Percentiles rank a stretch among this genome's conserved stretches.
Conservation (phyloP, 2,329 filamentous ascomycete species). For the Neonectria punicea region DNA sequence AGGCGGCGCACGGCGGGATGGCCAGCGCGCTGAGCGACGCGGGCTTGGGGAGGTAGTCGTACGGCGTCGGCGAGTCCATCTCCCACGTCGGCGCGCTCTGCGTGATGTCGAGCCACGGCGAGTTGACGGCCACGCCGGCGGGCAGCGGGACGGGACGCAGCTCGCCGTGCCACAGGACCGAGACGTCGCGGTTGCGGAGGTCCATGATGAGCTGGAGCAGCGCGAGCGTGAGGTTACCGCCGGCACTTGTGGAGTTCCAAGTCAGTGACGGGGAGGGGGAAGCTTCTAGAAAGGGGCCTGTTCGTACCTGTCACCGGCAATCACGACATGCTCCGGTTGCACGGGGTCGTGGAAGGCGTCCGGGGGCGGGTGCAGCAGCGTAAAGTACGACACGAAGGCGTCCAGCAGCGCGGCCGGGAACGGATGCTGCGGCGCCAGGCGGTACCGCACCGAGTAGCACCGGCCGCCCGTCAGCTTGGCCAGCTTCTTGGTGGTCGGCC, state of each 20-base stretch:
- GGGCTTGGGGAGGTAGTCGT: constrained; percentile 63
- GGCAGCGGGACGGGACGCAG: constrained; percentile 71
- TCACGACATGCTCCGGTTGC: constrained; percentile 71
- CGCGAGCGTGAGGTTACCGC: constrained; percentile 75
- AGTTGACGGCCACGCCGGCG: constrained; percentile 70
- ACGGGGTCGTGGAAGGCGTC: constrained; percentile 75
- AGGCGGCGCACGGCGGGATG: constrained; percentile 60
- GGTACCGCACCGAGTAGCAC: constrained; percentile 78
- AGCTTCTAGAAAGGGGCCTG: constrained; percentile 15
- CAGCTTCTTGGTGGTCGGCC: constrained; percentile 66
- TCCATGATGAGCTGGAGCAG: constrained; percentile 77
- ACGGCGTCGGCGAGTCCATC: constrained; percentile 40
- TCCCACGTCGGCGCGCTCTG: constrained; percentile 57
- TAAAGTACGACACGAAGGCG: constrained; percentile 76
- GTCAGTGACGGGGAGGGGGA: no score
- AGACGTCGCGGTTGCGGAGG: constrained; percentile 58
- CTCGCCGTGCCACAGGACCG: constrained; percentile 69
- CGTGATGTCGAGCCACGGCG: constrained; percentile 78
- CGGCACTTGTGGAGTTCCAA: constrained; percentile 62
- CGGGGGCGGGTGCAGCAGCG: constrained; percentile 75
- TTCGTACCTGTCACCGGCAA: constrained; percentile 74
- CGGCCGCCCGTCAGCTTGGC: constrained; percentile 74
- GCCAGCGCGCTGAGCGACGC: constrained; percentile 42
- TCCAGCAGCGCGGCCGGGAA: constrained; percentile 82
- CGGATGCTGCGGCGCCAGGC: constrained; percentile 77